Conservation (phyloP, 371 early-diverging fungal species). For the Zychaea mexicana region DNA sequence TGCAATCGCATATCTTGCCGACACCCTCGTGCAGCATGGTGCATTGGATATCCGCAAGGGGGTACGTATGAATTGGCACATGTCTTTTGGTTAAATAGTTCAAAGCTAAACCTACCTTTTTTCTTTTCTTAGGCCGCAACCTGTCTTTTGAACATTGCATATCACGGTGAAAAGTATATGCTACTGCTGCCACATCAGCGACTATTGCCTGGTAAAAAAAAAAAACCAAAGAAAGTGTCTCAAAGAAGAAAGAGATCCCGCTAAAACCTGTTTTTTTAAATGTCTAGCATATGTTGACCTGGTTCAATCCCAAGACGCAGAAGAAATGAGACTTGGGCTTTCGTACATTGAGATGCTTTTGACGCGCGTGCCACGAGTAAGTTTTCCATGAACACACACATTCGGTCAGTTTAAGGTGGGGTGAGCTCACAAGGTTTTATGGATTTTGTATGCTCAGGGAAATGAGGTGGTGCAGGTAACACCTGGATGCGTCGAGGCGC, state of each 20-base stretch:
- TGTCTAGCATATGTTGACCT: constrained; percentile 44
- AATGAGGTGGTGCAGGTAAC: constrained; percentile 23
- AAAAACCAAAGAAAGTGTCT: constrained; percentile 28
- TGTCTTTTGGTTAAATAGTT: background rate
- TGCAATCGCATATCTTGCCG: constrained; percentile 54
- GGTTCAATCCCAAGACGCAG: constrained; percentile 51
- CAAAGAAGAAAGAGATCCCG: constrained; percentile 19
- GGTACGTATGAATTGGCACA: constrained; percentile 25
- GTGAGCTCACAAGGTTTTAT: no score
- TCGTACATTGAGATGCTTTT: constrained; percentile 51
- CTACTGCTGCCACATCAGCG: constrained; percentile 45
- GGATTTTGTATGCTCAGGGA: constrained; percentile 12
- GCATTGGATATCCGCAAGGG: constrained; percentile 71
- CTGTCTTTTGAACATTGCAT: constrained; percentile 54
- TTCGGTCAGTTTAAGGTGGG: no score
- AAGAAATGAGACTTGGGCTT: constrained; percentile 48
- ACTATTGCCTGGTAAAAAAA: constrained; percentile 44
- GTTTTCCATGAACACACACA: background rate
- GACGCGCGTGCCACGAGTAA: constrained; percentile 28
- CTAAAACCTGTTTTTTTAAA: background rate
- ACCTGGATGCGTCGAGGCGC: constrained; percentile 17
- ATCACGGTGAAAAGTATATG: constrained; percentile 51
- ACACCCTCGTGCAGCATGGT: constrained; percentile 48
- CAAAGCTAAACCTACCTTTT: background rate
- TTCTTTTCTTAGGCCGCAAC: constrained; percentile 47